Base-by-base conservation (phyloP, 257 asterid species). In the Sherardia arvensis region DNA sequence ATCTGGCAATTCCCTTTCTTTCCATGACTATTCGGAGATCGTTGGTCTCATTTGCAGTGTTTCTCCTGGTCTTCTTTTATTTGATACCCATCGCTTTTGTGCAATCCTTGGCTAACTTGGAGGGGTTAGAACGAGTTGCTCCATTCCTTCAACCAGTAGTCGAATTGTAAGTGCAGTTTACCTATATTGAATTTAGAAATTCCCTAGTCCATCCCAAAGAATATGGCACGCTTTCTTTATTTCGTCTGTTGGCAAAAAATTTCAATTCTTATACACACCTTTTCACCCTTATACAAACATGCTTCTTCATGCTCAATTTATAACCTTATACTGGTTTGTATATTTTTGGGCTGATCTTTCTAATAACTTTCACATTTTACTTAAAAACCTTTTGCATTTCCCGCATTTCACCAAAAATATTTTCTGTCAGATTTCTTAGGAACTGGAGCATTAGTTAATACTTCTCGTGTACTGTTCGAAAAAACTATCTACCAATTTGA, bases 1-100 rank as follows among this genome's bases (percentile, higher is more conserved):
- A 93, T 76, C 77, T 93, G 66, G 79, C 93, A 8, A 83, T 93
- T 70, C 92, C 99, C 1, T 93, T 90, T 69, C 76, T 93, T 36
- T 93, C 97, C 53, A 90, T 83, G 23, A 85, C 80, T 70, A 74
- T 93, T 33, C 82, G 99, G 65, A 90, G 75, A 66, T 88, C 84
- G 2, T 62, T 87, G 71, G 87, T 90, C 34, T 79, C 96, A 1
- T 8, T 80, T 28, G 73, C 79, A 6, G 81, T 93, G 68, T 93
- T 93, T 76, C 90, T 94, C 29, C 61, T 93, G 85, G 81, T 93
- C 55, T 93, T 93, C 92, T 93, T 87, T 78, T 93, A 93, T 86
- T 81, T 93, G 96, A 90, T 93, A 59, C 99, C 99, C 21, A 93
- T 93, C 68, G 95, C 99, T 59, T 90, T 93, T 21, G 99, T 93